A percentile compares a stretch with the other conserved stretches of the same genome.
Evolutionary conservation across 805 yeast species (phyloP).

Genomic region (Zygosaccharomyces kombuchaensis): DNA sequence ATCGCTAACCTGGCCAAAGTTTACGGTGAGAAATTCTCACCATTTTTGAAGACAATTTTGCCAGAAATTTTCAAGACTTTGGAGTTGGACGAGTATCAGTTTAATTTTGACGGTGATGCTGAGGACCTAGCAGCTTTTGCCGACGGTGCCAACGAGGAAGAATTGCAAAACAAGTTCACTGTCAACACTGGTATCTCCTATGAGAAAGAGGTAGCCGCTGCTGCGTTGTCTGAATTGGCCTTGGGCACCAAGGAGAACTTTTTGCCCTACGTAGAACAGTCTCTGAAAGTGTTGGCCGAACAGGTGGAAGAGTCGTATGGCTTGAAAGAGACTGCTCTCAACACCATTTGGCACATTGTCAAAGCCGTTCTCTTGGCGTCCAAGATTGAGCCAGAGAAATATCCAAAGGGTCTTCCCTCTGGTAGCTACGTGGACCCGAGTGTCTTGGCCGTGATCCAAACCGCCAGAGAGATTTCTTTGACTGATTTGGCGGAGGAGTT

Average conservation of each 20-base stretch:
- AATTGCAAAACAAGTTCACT: conserved; percentile 65
- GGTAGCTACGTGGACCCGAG: conserved; percentile 56
- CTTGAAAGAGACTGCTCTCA: conserved; percentile 80
- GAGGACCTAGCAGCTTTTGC: conserved; percentile 41
- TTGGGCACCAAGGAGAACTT: conserved; percentile 79
- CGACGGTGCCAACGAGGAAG: conserved; percentile 55
- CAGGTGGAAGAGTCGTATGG: conserved; percentile 86
- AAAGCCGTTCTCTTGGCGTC: conserved; percentile 57
- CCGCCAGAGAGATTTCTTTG: conserved; percentile 64
- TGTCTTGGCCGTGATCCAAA: conserved; percentile 54
- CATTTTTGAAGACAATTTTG: conserved; percentile 74
- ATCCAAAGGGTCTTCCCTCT: conserved; percentile 61
- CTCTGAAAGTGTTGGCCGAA: conserved; percentile 57
- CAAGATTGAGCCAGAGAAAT: conserved; percentile 44
- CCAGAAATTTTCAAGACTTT: conserved; percentile 82
- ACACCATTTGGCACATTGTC: conserved; percentile 77
- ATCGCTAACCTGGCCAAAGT: conserved; percentile 92
- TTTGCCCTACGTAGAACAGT: conserved; percentile 68
- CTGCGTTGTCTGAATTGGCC: conserved; percentile 85
- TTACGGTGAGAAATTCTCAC: conserved; percentile 83
- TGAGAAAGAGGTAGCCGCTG: conserved; percentile 93
- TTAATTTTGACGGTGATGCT: conserved; percentile 53
- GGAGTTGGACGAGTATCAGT: conserved; percentile 79
- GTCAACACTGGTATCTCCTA: conserved; percentile 93
- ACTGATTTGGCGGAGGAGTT: conserved; percentile 69